Percentiles rank a stretch among this genome's conserved stretches.
These are phyloP conservation scores for Ormosia semicastrata DNA, from an alignment of 306 rosid genomes.

Conservation along the genomic window DNA sequence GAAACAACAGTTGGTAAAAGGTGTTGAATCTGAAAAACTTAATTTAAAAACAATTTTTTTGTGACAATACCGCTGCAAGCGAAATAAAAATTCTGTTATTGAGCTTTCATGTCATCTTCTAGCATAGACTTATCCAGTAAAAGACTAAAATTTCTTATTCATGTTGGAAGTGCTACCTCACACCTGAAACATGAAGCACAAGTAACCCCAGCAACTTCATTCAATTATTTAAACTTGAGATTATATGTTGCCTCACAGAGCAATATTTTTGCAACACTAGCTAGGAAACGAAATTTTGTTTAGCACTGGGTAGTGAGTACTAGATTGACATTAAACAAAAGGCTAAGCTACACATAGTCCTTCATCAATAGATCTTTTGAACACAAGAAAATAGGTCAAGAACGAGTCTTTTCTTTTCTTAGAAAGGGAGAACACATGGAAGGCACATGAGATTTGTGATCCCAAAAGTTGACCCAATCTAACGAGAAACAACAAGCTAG, in stretches of 20 bases:
- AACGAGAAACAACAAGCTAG: neutral
- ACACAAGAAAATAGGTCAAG: neutral
- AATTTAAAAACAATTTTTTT: neutral
- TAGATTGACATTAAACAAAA: neutral
- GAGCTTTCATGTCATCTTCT: neutral
- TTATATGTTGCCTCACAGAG: neutral
- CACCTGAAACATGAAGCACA: neutral
- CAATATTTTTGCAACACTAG: neutral
- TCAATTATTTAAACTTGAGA: neutral
- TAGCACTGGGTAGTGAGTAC: neutral
- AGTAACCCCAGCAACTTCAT: neutral
- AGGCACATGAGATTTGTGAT: neutral
- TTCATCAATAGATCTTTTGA: neutral
- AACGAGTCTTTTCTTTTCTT: neutral
- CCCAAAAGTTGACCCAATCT: neutral
- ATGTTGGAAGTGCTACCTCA: neutral
- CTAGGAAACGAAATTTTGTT: neutral
- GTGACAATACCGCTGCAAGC: neutral
- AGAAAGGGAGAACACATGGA: neutral
- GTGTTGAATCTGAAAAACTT: neutral
- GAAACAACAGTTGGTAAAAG: constrained; percentile 13
- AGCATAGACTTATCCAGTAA: neutral
- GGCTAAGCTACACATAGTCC: neutral
- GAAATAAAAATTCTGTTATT: neutral
- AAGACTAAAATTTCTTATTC: neutral